phyloP scores from a whole-genome alignment of 768 basidiomycete genomes.

The Russula sp. region DNA sequence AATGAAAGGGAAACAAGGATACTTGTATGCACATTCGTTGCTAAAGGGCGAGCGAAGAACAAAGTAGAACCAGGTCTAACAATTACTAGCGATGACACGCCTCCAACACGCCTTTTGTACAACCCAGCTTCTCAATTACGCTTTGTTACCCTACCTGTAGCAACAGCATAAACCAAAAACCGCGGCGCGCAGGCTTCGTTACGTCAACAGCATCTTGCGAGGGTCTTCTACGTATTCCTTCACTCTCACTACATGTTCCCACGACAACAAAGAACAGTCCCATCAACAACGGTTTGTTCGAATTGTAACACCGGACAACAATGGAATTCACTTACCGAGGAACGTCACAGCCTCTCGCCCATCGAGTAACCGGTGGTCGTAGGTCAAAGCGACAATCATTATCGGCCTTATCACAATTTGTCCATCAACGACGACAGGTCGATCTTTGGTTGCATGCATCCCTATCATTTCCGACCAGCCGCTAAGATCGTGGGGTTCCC shows the following conservation, averaged over 20 bases:
- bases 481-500: slow-evolving; percentile 20
- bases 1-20: slow-evolving; percentile 8
- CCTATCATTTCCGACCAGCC: slow-evolving; percentile 40
- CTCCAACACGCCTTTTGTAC: slow-evolving; percentile 9
- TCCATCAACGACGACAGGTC: slow-evolving; percentile 85
- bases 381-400: slow-evolving; percentile 92
- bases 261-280: slow-evolving; percentile 9
- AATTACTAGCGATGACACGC: slow-evolving; percentile 19
- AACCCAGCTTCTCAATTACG: not conserved
- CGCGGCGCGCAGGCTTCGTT: not conserved
- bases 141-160: slow-evolving; percentile 7
- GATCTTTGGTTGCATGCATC: slow-evolving; percentile 95
- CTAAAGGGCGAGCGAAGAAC: slow-evolving; percentile 10
- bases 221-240: slow-evolving; percentile 58
- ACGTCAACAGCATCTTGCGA: slow-evolving; percentile 42
- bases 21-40: slow-evolving; percentile 9
- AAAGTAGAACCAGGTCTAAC: slow-evolving; percentile 17
- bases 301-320: not conserved
- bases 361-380: slow-evolving; percentile 94
- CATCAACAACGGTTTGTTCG: slow-evolving; percentile 13
- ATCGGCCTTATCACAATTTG: slow-evolving; percentile 96
- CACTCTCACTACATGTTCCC: slow-evolving; percentile 42
- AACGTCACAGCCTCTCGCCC: slow-evolving; percentile 96
- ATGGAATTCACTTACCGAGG: slow-evolving; percentile 64
- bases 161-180: slow-evolving; percentile 10